A percentile compares a stretch with the other conserved stretches of the same genome.
These are phyloP conservation scores for Penicillium maclennaniae DNA, from an alignment of 495 filamentous ascomycete species.

Conservation along the genomic window DNA sequence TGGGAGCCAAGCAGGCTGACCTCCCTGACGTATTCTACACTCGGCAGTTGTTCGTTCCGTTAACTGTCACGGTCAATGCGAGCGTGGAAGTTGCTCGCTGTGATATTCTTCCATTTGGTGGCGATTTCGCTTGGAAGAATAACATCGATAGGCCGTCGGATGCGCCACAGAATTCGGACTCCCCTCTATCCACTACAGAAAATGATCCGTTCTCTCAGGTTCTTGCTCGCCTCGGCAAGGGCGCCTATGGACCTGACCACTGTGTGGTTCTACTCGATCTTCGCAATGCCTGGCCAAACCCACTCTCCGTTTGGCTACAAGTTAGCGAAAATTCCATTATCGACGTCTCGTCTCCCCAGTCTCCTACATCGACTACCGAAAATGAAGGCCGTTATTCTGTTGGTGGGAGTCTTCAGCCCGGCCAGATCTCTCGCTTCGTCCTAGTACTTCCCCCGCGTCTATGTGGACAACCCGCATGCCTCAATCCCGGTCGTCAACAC, in stretches of 20 bases:
- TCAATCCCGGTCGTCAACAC: conserved; percentile 78
- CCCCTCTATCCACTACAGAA: conserved; percentile 18
- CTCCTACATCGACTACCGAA: not conserved
- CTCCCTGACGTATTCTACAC: conserved; percentile 77
- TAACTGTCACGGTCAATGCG: conserved; percentile 88
- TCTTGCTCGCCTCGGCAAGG: conserved; percentile 38
- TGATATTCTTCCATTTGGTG: conserved; percentile 70
- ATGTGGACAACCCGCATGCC: conserved; percentile 69
- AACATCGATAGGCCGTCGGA: conserved; percentile 16
- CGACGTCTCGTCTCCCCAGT: not conserved
- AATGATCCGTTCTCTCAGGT: conserved; percentile 37
- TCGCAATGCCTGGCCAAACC: conserved; percentile 81
- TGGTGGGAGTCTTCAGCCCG: conserved; percentile 65
- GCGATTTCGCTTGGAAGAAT: conserved; percentile 54
- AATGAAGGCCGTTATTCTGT: conserved; percentile 40
- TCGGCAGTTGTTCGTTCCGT: conserved; percentile 71
- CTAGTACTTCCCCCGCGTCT: conserved; percentile 75
- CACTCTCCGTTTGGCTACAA: conserved; percentile 54
- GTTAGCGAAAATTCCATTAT: conserved; percentile 42
- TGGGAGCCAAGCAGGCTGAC: conserved; percentile 60
- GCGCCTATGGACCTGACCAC: conserved; percentile 54
- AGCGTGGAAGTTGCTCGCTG: conserved; percentile 75
- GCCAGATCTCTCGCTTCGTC: conserved; percentile 72
- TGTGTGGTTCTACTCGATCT: conserved; percentile 81
- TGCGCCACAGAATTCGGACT: conserved; percentile 6